Conservation (phyloP, 176 grass and related monocot species). For the Musa troglodytarum region DNA sequence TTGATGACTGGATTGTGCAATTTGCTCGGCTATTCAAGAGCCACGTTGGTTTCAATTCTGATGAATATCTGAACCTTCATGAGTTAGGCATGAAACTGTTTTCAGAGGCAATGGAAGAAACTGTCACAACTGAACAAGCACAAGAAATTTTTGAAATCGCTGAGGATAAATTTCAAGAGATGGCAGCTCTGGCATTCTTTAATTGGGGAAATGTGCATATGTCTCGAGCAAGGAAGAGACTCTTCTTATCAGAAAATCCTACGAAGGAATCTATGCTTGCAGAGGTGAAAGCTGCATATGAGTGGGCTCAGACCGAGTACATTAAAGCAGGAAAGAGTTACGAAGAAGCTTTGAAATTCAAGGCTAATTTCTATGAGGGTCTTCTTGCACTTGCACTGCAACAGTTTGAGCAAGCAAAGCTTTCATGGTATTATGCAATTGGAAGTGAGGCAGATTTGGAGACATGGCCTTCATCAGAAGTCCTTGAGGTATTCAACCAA, state of each 20-base stretch:
- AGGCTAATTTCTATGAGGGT: conserved; percentile 75
- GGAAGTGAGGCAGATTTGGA: conserved; percentile 57
- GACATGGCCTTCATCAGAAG: conserved; percentile 31
- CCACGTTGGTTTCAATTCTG: conserved; percentile 60
- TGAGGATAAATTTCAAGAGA: conserved; percentile 74
- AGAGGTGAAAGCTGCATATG: conserved; percentile 53
- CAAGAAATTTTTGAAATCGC: conserved; percentile 65
- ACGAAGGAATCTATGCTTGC: conserved; percentile 32
- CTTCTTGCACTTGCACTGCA: conserved; percentile 65
- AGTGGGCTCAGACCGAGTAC: conserved; percentile 63
- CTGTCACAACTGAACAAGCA: conserved; percentile 75
- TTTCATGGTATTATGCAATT: conserved; percentile 71
- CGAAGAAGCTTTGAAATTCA: conserved; percentile 58
- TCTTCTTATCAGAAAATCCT: conserved; percentile 48
- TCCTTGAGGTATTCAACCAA: conserved; percentile 69
- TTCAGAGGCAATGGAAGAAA: conserved; percentile 79
- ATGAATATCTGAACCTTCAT: conserved; percentile 64
- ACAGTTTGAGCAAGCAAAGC: conserved; percentile 90
- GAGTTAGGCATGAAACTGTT: conserved; percentile 66
- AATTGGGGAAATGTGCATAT: conserved; percentile 84
- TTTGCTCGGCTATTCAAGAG: conserved; percentile 78
- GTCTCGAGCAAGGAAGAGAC: conserved; percentile 61
- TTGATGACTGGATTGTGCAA: conserved; percentile 69
- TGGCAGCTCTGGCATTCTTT: conserved; percentile 63
- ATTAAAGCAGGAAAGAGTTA: conserved; percentile 62